These are phyloP conservation scores for Daldinia bambusicola DNA, from an alignment of 495 filamentous ascomycete species.

Conservation along the genomic window DNA sequence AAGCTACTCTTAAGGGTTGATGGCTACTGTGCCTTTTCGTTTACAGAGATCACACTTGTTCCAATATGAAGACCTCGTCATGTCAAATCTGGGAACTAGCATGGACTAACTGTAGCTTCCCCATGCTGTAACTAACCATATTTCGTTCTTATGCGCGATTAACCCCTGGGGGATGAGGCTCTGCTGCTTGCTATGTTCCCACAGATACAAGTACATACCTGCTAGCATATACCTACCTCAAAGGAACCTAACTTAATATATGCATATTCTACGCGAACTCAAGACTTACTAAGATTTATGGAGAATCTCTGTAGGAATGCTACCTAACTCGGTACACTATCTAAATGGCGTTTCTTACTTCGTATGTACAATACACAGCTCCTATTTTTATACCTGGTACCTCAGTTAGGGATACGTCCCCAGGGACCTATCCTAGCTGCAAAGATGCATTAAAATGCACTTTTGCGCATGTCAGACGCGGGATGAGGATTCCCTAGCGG, in stretches of 20 bases:
- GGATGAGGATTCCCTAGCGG: neutral
- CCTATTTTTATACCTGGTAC: slow-evolving; percentile 2
- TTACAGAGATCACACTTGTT: neutral
- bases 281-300: neutral
- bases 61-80: neutral
- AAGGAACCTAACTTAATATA: too few relatives aligned
- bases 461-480: neutral
- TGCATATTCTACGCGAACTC: too few relatives aligned
- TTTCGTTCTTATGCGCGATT: neutral
- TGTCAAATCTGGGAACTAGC: neutral
- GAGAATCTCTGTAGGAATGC: neutral
- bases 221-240: too few relatives aligned
- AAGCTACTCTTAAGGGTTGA: neutral
- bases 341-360: neutral
- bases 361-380: neutral
- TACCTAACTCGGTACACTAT: neutral
- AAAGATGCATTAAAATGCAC: neutral
- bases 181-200: neutral
- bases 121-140: neutral
- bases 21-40: neutral
- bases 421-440: neutral
- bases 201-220: neutral
- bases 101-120: neutral
- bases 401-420: too few relatives aligned
- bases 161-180: neutral